Evolutionary conservation across 495 filamentous ascomycete genomes (phyloP).

Genomic region (Penicillium alfredii): DNA sequence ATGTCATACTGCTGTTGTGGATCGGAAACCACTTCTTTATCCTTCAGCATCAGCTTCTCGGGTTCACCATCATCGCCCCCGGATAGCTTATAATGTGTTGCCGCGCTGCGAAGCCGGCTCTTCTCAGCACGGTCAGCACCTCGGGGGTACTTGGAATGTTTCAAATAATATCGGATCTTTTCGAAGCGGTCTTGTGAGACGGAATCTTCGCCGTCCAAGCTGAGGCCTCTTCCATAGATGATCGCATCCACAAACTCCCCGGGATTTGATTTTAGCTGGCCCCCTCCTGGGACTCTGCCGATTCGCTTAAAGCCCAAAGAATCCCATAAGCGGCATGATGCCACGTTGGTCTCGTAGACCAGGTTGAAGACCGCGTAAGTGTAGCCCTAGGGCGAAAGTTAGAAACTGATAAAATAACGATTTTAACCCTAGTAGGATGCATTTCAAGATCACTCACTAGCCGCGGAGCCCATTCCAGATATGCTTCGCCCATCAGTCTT

Average conservation of each 20-base stretch:
- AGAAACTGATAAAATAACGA: neutral
- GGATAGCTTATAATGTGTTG: conserved; percentile 87
- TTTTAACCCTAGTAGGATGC: too few species aligned
- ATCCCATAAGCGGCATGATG: conserved; percentile 94
- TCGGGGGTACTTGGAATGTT: conserved; percentile 86
- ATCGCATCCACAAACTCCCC: conserved; percentile 86
- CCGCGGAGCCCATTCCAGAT: conserved; percentile 90
- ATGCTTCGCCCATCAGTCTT: conserved; percentile 86
- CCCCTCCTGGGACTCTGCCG: conserved; percentile 81
- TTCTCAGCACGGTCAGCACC: conserved; percentile 95
- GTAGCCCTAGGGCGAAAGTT: conserved; percentile 57
- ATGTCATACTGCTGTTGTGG: conserved; percentile 90
- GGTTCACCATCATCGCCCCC: conserved; percentile 42
- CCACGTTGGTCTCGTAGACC: conserved; percentile 96
- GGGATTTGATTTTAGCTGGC: conserved; percentile 75
- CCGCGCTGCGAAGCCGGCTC: conserved; percentile 83
- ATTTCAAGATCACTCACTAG: conserved; percentile 53
- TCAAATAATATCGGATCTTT: conserved; percentile 96
- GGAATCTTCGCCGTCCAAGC: conserved; percentile 71
- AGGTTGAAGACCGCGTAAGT: conserved; percentile 97
- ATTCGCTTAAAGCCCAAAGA: conserved; percentile 97
- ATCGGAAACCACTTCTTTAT: conserved; percentile 94
- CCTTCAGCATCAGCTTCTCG: conserved; percentile 90
- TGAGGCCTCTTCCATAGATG: conserved; percentile 89
- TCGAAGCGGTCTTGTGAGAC: conserved; percentile 96